phyloP scores from a whole-genome alignment of 306 rosid species.

The Aeschynomene evenia region DNA sequence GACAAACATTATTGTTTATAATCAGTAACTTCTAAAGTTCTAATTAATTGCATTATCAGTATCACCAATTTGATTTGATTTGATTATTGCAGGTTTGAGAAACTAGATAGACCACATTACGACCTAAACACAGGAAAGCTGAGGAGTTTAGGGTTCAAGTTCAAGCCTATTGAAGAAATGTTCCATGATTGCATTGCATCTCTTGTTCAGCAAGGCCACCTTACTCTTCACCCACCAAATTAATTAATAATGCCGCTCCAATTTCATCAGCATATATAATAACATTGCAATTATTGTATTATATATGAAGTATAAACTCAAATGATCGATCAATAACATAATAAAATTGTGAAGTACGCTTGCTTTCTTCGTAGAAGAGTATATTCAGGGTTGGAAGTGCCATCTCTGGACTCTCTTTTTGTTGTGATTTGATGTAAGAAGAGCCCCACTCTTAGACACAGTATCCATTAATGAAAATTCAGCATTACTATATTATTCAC shows the following conservation, averaged over 20 bases:
- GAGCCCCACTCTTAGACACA: too few relatives aligned
- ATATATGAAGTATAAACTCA: neutral
- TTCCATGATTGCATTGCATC: slow-evolving; percentile 79
- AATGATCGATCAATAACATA: neutral
- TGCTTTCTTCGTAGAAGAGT: neutral
- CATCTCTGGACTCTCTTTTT: too few relatives aligned
- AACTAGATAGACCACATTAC: slow-evolving; percentile 51
- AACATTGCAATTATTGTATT: neutral
- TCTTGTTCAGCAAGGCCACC: slow-evolving; percentile 50
- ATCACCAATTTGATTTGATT: too few relatives aligned
- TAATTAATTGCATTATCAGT: too few relatives aligned
- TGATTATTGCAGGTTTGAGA: slow-evolving; percentile 56
- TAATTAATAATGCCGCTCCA: neutral
- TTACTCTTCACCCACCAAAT: slow-evolving; percentile 27
- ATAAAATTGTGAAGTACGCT: neutral
- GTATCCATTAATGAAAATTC: too few relatives aligned
- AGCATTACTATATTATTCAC: too few relatives aligned
- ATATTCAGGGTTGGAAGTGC: neutral
- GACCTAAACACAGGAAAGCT: slow-evolving; percentile 54
- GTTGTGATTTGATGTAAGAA: too few relatives aligned
- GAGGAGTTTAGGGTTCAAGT: slow-evolving; percentile 61
- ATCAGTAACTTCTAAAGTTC: too few relatives aligned
- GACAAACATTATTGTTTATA: too few relatives aligned
- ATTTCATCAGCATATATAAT: neutral
- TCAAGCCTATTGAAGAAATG: slow-evolving; percentile 67